Conservation (phyloP, 2,329 filamentous ascomycete species). For the Tolypocladium nubicola region DNA sequence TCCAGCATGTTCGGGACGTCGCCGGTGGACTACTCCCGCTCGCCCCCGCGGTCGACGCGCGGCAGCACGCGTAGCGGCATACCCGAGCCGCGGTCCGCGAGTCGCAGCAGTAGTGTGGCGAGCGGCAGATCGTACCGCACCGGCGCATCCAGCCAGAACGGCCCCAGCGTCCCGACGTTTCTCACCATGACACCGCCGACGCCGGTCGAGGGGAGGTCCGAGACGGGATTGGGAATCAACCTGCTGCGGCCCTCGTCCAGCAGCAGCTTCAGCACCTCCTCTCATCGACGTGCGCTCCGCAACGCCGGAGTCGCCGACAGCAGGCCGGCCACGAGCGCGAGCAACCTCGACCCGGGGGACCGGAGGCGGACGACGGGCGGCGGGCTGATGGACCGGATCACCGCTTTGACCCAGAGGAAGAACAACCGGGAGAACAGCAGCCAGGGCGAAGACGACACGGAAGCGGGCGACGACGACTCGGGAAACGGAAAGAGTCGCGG, state of each 20-base stretch:
- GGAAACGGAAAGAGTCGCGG: conserved; percentile 3
- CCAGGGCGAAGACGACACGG: conserved; percentile 10
- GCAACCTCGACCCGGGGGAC: conserved; percentile 13
- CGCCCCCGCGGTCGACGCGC: conserved; percentile 42
- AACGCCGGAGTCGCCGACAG: conserved; percentile 8
- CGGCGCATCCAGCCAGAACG: conserved; percentile 15
- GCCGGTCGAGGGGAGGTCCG: conserved; percentile 19
- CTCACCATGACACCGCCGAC: conserved; percentile 38
- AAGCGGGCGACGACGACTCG: conserved; percentile 11
- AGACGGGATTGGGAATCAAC: conserved; percentile 16
- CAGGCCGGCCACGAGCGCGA: conserved; percentile 22
- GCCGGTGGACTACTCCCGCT: conserved; percentile 47
- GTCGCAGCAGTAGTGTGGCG: conserved; percentile 43
- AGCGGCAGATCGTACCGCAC: conserved; percentile 32
- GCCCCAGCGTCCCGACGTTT: conserved; percentile 25
- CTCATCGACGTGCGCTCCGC: conserved; percentile 8
- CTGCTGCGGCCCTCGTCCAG: conserved; percentile 21
- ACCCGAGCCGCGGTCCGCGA: conserved; percentile 31
- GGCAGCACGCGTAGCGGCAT: conserved; percentile 38
- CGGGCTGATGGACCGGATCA: conserved; percentile 24
- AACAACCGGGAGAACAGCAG: conserved; percentile 13
- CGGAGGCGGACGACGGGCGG: conserved; percentile 17
- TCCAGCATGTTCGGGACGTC: conserved; percentile 42
- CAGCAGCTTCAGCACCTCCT: conserved; percentile 14
- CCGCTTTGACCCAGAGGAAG: conserved; percentile 20